phyloP scores from a whole-genome alignment of 225 moss, liverwort and hornwort species.

The Polytrichum formosum region DNA sequence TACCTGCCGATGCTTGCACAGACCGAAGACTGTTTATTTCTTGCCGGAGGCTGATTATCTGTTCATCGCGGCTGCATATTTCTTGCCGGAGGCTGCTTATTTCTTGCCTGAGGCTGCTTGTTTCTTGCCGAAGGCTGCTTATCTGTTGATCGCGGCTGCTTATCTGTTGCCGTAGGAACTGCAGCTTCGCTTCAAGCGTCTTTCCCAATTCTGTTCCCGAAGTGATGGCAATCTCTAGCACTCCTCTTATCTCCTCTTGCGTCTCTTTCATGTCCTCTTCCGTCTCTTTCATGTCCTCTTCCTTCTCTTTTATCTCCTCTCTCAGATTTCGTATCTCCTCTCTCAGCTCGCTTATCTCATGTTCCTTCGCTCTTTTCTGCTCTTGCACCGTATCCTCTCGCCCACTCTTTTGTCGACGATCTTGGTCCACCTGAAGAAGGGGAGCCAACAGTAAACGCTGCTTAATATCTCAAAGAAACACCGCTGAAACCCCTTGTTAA shows the following conservation, averaged over 20 bases:
- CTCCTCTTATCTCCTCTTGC: no score
- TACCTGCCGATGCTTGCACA: constrained; percentile 1
- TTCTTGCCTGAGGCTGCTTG: no score
- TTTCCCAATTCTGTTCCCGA: neutral
- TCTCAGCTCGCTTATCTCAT: neutral
- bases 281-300: no score
- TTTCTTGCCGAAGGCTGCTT: no score
- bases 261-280: no score
- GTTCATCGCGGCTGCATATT: no score
- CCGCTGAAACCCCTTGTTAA: no score
- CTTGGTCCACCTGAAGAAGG: neutral
- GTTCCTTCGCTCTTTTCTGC: constrained; percentile 4
- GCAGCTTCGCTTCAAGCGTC: neutral
- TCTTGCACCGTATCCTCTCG: neutral
- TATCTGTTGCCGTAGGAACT: neutral
- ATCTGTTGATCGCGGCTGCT: no score
- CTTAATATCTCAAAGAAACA: no score
- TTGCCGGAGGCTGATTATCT: neutral
- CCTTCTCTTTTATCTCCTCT: neutral
- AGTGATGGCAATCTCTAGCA: neutral
- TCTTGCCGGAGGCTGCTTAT: neutral
- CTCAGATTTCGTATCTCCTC: no score
- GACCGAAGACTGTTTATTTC: neutral
- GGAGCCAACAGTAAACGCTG: no score
- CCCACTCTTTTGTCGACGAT: no score